A percentile compares a stretch with the other conserved stretches of the same genome.
phyloP scores from a whole-genome alignment of 306 rosid genomes.

The Glycine tomentella region DNA sequence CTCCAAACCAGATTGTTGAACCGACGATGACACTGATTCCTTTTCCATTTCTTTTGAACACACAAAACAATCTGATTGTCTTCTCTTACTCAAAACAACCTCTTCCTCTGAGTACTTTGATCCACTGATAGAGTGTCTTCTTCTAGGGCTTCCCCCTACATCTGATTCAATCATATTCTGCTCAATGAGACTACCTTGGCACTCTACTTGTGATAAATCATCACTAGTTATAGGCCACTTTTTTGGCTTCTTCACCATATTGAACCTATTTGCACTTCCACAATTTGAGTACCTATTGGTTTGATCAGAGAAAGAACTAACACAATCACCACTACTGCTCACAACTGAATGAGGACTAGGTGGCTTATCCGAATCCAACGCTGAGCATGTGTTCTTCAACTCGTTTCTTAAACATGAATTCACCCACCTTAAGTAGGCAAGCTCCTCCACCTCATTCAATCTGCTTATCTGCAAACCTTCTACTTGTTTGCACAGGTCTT shows the following conservation, averaged over 20 bases:
- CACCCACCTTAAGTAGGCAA: constrained; percentile 97
- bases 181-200: constrained; percentile 56
- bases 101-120: constrained; percentile 74
- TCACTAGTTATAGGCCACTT: constrained; percentile 80
- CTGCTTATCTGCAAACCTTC: constrained; percentile 94
- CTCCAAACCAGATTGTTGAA: constrained; percentile 66
- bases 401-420: constrained; percentile 89
- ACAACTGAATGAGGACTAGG: constrained; percentile 65
- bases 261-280: constrained; percentile 64
- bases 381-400: constrained; percentile 75
- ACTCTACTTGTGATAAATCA: constrained; percentile 66
- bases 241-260: constrained; percentile 72
- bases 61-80: constrained; percentile 85
- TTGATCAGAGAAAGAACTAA: constrained; percentile 62
- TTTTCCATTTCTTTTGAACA: constrained; percentile 70
- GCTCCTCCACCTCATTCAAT: constrained; percentile 95
- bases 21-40: constrained; percentile 57
- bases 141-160: constrained; percentile 69
- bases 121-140: constrained; percentile 97
- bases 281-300: constrained; percentile 57
- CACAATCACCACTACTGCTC: constrained; percentile 56
- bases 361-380: constrained; percentile 59
- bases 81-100: constrained; percentile 63
- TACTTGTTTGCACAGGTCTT: constrained; percentile 95
- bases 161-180: constrained; percentile 71